These are phyloP conservation scores for Paradendryphiella salina DNA, from an alignment of 2,329 filamentous ascomycete species.

Conservation along the genomic window DNA sequence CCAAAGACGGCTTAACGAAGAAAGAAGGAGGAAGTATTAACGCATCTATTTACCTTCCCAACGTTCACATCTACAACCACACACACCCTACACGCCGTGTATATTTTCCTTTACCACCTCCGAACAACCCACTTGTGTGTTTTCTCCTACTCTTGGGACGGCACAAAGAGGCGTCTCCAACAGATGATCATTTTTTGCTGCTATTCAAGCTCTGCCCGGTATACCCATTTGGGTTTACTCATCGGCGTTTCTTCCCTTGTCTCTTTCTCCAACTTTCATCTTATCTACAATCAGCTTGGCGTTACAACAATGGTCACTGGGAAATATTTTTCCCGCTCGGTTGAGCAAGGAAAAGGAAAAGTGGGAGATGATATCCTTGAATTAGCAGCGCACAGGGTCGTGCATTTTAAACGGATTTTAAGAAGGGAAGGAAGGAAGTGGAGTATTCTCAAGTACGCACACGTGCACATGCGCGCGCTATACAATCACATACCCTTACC, in stretches of 20 bases:
- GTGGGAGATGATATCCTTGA: constrained; percentile 14
- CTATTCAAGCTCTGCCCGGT: constrained; percentile 7
- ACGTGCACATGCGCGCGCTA: not conserved
- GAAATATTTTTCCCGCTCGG: constrained; percentile 1
- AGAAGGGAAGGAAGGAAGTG: not conserved
- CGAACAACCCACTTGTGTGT: constrained; percentile 15
- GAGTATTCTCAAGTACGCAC: constrained; percentile 3
- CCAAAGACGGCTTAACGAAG: constrained; percentile 25
- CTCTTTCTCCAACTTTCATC: constrained; percentile 4
- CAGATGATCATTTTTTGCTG: constrained; percentile 15
- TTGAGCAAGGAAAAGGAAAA: constrained; percentile 7
- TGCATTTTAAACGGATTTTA: constrained; percentile 10
- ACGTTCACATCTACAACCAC: constrained; percentile 3
- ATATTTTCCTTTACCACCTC: constrained; percentile 22
- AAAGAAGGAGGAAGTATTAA: constrained; percentile 20
- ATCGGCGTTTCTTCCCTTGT: constrained; percentile 14
- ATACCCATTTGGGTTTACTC: constrained; percentile 17
- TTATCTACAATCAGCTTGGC: constrained; percentile 6
- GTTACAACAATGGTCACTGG: constrained; percentile 5
- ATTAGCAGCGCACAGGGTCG: constrained; percentile 2
- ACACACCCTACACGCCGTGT: constrained; percentile 23
- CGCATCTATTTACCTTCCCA: constrained; percentile 1
- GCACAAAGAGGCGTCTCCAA: constrained; percentile 3
- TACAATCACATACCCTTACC: too few species aligned
- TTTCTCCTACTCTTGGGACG: constrained; percentile 7